phyloP scores from a whole-genome alignment of 2,329 filamentous ascomycete species.

The Nigrospora osmanthi region DNA sequence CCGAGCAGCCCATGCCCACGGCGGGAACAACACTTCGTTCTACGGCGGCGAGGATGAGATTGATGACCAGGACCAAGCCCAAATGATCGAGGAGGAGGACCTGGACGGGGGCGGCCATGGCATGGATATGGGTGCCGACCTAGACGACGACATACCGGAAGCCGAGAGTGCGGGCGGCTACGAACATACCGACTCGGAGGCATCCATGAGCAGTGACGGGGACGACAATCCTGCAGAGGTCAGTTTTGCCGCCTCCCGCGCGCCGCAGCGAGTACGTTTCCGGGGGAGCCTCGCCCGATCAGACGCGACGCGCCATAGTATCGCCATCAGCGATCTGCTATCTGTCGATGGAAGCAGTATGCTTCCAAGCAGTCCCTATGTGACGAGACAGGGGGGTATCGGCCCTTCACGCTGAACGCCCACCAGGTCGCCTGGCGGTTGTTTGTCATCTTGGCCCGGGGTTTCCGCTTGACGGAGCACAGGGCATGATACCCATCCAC shows the following conservation, averaged over 20 bases:
- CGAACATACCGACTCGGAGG: constrained; percentile 73
- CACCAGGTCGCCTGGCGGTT: too few species aligned
- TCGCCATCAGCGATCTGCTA: constrained; percentile 49
- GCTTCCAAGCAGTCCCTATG: constrained; percentile 45
- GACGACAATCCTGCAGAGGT: constrained; percentile 27
- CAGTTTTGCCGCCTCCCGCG: constrained; percentile 27
- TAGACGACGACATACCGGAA: constrained; percentile 65
- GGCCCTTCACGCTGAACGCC: background rate
- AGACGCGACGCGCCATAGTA: constrained; percentile 37
- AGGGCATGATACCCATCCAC: background rate
- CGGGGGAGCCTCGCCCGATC: constrained; percentile 29
- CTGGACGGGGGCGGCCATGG: constrained; percentile 26
- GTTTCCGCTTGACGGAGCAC: background rate
- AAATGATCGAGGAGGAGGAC: constrained; percentile 58
- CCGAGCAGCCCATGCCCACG: constrained; percentile 47
- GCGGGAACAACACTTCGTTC: constrained; percentile 38
- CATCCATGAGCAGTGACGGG: constrained; percentile 45
- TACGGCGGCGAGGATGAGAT: constrained; percentile 46
- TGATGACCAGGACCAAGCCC: constrained; percentile 47
- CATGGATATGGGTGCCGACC: constrained; percentile 58
- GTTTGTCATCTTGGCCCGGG: background rate
- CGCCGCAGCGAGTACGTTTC: constrained; percentile 22
- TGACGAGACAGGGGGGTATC: constrained; percentile 22
- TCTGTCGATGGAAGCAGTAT: constrained; percentile 51
- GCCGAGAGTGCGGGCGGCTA: constrained; percentile 55